phyloP scores from a whole-genome alignment of 768 basidiomycete genomes.

The Agaricus sinodeliciosus region DNA sequence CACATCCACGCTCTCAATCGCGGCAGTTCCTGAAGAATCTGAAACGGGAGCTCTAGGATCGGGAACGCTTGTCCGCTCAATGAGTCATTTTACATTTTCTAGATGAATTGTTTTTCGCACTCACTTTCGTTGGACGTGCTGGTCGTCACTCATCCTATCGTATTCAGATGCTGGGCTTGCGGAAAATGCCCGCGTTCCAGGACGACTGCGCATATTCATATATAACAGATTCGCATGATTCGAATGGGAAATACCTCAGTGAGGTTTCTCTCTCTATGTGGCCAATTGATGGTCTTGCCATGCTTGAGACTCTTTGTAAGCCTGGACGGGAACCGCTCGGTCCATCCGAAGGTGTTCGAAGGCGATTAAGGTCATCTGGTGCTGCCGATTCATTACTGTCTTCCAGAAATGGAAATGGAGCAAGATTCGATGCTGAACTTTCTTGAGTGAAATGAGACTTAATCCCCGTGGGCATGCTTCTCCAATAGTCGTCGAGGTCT shows the following conservation, averaged over 20 bases:
- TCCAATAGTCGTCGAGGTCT: slow-evolving; percentile 40
- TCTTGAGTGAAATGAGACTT: slow-evolving; percentile 4
- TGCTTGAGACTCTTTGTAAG: no score
- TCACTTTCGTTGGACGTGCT: no score
- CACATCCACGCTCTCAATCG: slow-evolving; percentile 3
- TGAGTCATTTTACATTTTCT: no score
- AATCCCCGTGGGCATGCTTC: slow-evolving; percentile 18
- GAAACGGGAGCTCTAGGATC: neutral
- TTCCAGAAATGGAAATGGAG: slow-evolving; percentile 1
- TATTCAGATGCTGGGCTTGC: no score
- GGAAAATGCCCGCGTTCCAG: no score
- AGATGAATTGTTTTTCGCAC: no score
- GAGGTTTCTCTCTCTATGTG: no score
- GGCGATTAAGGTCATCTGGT: neutral
- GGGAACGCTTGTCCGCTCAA: no score
- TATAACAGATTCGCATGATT: no score
- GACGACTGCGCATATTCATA: no score
- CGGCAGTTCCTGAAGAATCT: neutral
- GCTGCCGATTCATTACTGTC: neutral
- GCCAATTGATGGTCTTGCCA: no score
- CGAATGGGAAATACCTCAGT: neutral
- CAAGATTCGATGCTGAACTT: neutral
- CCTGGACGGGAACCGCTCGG: neutral
- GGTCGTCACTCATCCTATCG: no score
- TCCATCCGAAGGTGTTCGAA: slow-evolving; percentile 2